Conservation (phyloP, 208 protist species). For the Herpetomonas samuelpessoai region DNA sequence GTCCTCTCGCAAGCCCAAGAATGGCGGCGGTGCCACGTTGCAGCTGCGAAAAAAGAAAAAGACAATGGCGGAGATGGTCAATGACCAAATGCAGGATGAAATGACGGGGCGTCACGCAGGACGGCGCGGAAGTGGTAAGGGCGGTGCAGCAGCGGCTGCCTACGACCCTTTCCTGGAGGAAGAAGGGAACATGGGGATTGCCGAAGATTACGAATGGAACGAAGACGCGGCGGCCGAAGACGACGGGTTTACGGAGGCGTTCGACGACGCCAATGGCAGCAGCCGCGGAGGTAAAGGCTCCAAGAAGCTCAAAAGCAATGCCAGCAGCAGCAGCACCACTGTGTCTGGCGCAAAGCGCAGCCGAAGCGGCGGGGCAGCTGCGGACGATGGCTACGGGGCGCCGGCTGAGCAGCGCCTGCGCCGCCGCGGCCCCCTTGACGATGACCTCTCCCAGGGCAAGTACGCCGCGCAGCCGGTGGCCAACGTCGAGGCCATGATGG, state of each 20-base stretch:
- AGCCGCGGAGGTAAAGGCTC: too few relatives aligned
- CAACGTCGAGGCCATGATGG: constrained; percentile 62
- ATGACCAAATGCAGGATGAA: neutral
- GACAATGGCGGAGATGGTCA: neutral
- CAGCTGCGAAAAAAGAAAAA: neutral
- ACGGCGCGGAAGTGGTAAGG: neutral
- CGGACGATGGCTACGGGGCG: neutral
- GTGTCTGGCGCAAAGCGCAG: too few relatives aligned
- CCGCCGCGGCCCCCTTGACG: constrained; percentile 72
- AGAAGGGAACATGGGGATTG: neutral
- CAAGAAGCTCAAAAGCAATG: too few relatives aligned
- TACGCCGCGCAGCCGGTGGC: constrained; percentile 61
- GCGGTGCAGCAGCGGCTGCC: neutral
- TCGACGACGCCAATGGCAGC: neutral
- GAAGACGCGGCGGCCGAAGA: neutral
- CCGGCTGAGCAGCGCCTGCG: constrained; percentile 31
- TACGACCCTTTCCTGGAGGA: neutral
- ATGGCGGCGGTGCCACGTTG: neutral
- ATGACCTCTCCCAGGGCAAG: constrained; percentile 46
- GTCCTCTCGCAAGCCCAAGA: too few relatives aligned
- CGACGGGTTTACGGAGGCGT: neutral
- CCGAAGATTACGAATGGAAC: neutral
- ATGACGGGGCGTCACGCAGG: neutral
- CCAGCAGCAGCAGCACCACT: too few relatives aligned
- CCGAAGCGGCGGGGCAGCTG: too few relatives aligned